Percentiles rank a stretch among this genome's conserved stretches.
Evolutionary conservation across 768 basidiomycete genomes (phyloP).

Genomic region (Hydnomerulius pinastri): DNA sequence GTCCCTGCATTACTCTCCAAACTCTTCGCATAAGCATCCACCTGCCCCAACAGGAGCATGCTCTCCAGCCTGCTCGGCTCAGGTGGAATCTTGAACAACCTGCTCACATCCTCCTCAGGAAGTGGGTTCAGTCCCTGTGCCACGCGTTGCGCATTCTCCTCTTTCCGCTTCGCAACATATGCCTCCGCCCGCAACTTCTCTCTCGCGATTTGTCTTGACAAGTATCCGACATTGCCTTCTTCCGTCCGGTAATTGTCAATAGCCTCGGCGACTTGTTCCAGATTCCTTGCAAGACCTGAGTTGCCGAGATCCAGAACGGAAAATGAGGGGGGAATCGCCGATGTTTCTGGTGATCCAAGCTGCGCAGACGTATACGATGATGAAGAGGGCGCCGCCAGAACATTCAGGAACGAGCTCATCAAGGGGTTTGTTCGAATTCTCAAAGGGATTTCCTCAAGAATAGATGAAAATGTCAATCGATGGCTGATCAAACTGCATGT

Average conservation of each 20-base stretch:
- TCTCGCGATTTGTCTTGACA: slow-evolving; percentile 83
- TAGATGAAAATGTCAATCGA: slow-evolving; percentile 80
- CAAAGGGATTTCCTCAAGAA: slow-evolving; percentile 84
- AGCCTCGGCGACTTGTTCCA: slow-evolving; percentile 84
- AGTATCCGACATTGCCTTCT: slow-evolving; percentile 89
- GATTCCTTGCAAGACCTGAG: slow-evolving; percentile 66
- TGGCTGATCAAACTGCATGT: slow-evolving; percentile 69
- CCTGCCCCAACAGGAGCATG: slow-evolving; percentile 81
- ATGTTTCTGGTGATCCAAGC: slow-evolving; percentile 39
- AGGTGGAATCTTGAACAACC: slow-evolving; percentile 84
- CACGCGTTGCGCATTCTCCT: slow-evolving; percentile 79
- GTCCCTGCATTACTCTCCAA: slow-evolving; percentile 63
- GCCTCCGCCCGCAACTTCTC: slow-evolving; percentile 80
- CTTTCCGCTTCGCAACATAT: slow-evolving; percentile 81
- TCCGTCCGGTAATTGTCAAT: slow-evolving; percentile 87
- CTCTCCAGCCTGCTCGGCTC: slow-evolving; percentile 90
- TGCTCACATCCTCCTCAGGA: slow-evolving; percentile 82
- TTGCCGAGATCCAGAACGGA: slow-evolving; percentile 71
- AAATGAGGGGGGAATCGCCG: slow-evolving; percentile 61
- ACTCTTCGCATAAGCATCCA: slow-evolving; percentile 82
- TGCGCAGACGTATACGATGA: slow-evolving; percentile 38
- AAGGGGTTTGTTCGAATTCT: slow-evolving; percentile 82
- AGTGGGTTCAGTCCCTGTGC: slow-evolving; percentile 84
- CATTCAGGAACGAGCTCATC: slow-evolving; percentile 75
- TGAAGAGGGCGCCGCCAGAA: slow-evolving; percentile 50